These are phyloP conservation scores for Talaromyces rugulosus DNA, from an alignment of 2,329 filamentous ascomycete species.

Conservation along the genomic window DNA sequence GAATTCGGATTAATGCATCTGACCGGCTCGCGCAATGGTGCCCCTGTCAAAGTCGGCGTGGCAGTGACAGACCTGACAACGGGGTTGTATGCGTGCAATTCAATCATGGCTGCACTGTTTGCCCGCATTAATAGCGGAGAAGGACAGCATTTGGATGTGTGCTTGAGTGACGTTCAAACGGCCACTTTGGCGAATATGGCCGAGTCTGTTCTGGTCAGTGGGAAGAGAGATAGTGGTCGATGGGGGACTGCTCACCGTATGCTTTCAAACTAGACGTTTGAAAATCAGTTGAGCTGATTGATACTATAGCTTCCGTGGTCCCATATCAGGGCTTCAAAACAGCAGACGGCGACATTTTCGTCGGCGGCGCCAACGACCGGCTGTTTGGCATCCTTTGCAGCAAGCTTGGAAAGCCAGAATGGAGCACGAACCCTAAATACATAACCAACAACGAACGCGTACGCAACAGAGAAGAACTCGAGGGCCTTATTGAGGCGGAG, in stretches of 20 bases:
- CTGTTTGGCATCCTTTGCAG: conserved; percentile 59
- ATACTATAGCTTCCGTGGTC: conserved; percentile 73
- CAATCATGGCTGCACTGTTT: conserved; percentile 91
- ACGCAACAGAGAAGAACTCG: conserved; percentile 67
- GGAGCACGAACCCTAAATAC: conserved; percentile 55
- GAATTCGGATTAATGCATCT: conserved; percentile 99
- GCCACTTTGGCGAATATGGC: conserved; percentile 94
- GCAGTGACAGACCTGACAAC: conserved; percentile 96
- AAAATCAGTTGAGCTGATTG: neutral
- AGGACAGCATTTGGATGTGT: conserved; percentile 89
- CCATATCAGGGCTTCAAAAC: conserved; percentile 81
- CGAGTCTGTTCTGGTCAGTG: conserved; percentile 83
- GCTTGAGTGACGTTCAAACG: conserved; percentile 89
- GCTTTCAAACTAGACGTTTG: too few relatives aligned
- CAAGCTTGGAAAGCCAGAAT: conserved; percentile 54
- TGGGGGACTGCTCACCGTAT: conserved; percentile 96
- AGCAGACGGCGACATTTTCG: conserved; percentile 57
- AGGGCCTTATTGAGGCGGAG: conserved; percentile 70
- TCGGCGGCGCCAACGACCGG: conserved; percentile 63
- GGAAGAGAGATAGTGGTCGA: conserved; percentile 77
- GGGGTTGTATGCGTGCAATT: conserved; percentile 89
- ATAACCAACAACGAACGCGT: conserved; percentile 58
- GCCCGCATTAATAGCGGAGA: conserved; percentile 66
- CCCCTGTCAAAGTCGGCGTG: conserved; percentile 94
- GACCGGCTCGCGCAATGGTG: conserved; percentile 79